These are phyloP conservation scores for Talaromyces sp. DNA, from an alignment of 2,329 filamentous ascomycete species.

Conservation along the genomic window DNA sequence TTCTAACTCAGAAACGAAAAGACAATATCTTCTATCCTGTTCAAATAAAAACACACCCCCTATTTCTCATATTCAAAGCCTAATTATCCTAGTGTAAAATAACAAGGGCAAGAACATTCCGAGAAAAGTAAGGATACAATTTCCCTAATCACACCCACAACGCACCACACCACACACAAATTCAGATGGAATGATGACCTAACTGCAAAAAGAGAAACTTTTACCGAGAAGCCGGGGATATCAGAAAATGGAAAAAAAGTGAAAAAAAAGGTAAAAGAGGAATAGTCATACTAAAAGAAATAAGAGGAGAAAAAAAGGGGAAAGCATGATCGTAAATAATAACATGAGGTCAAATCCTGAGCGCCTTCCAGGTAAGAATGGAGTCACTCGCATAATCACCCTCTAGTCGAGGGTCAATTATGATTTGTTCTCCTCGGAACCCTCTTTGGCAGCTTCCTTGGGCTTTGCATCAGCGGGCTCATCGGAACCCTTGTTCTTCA, in stretches of 20 bases:
- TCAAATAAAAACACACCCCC: conserved; percentile 6
- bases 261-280: conserved; percentile 26
- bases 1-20: background rate
- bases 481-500: conserved; percentile 72
- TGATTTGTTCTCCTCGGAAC: conserved; percentile 43
- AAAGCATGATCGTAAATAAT: conserved; percentile 22
- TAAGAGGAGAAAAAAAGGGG: conserved; percentile 16
- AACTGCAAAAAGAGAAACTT: conserved; percentile 36
- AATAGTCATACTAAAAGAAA: conserved; percentile 27
- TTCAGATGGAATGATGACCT: conserved; percentile 6
- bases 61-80: conserved; percentile 9
- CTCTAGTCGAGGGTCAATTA: conserved; percentile 27
- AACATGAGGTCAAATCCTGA: conserved; percentile 19
- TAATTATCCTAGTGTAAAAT: conserved; percentile 11
- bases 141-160: conserved; percentile 12
- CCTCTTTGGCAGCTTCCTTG: conserved; percentile 46
- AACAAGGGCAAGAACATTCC: background rate
- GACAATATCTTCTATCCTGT: background rate
- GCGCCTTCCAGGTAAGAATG: background rate
- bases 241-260: conserved; percentile 37
- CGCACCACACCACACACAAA: conserved; percentile 8
- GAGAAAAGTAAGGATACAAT: conserved; percentile 11
- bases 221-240: conserved; percentile 42
- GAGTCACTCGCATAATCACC: conserved; percentile 13
- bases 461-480: conserved; percentile 46